Evolutionary conservation across 2,329 filamentous ascomycete species (phyloP).

Genomic region (Colletotrichum simmondsii): DNA sequence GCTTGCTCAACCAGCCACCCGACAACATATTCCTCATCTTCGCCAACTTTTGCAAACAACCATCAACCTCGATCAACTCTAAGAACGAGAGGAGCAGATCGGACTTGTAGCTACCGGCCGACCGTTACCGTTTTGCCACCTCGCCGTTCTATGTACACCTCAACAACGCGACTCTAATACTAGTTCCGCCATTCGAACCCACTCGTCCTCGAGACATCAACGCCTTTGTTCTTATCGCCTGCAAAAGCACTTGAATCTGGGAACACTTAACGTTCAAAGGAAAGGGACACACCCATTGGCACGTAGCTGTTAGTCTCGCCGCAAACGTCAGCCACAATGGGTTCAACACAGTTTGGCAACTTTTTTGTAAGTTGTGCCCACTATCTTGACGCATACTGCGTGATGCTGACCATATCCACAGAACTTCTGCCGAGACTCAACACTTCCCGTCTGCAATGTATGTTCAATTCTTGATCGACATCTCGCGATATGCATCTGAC

Average conservation of each 20-base stretch:
- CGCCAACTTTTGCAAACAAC: background rate
- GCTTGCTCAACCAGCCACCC: constrained; percentile 6
- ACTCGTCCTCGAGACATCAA: background rate
- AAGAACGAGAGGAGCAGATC: background rate
- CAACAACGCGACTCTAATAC: background rate
- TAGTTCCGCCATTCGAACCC: background rate
- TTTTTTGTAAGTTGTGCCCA: constrained; percentile 60
- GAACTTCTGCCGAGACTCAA: constrained; percentile 87
- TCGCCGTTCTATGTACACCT: background rate
- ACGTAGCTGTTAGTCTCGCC: background rate
- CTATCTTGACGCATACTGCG: background rate
- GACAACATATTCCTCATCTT: constrained; percentile 3
- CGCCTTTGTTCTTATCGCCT: background rate
- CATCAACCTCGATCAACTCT: background rate
- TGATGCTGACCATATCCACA: constrained; percentile 47
- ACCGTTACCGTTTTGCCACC: background rate
- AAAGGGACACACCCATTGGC: background rate
- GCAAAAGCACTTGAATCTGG: background rate
- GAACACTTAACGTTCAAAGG: background rate
- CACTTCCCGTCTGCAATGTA: constrained; percentile 87
- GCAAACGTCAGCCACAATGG: constrained; percentile 55
- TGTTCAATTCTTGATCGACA: constrained; percentile 54
- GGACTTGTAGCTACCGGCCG: background rate
- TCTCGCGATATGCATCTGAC: constrained; percentile 15
- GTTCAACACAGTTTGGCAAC: constrained; percentile 70